phyloP scores from a whole-genome alignment of 139 green algal species.

The Yamagishiella unicocca region DNA sequence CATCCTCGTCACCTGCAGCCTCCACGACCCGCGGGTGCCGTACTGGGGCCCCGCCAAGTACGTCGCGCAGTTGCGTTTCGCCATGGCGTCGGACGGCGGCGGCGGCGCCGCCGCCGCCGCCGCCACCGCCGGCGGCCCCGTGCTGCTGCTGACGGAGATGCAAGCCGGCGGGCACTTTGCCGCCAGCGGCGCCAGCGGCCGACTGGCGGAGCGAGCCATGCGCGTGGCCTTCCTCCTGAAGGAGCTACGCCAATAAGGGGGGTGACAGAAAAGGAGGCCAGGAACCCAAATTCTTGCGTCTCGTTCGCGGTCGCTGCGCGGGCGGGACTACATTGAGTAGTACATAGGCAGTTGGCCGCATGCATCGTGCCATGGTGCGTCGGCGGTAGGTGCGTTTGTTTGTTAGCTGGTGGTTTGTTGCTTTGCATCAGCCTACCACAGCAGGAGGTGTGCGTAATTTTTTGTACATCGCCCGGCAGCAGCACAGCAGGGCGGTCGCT shows the following conservation, averaged over 20 bases:
- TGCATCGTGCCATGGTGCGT: too few relatives aligned
- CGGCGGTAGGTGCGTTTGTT: too few relatives aligned
- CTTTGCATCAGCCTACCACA: too few relatives aligned
- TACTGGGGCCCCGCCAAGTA: slow-evolving; percentile 62
- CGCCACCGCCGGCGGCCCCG: neutral
- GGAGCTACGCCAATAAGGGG: neutral
- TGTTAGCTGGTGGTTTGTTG: too few relatives aligned
- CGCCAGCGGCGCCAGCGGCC: slow-evolving; percentile 65
- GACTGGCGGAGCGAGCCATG: slow-evolving; percentile 56
- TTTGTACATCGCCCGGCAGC: too few relatives aligned
- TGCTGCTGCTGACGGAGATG: slow-evolving; percentile 76
- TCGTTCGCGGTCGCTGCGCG: too few relatives aligned
- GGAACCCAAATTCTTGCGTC: too few relatives aligned
- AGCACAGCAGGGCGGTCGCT: too few relatives aligned
- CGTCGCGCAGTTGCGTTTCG: slow-evolving; percentile 43
- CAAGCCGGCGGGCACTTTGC: slow-evolving; percentile 71
- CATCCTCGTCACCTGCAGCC: slow-evolving; percentile 57
- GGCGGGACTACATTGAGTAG: too few relatives aligned
- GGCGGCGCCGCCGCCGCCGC: neutral
- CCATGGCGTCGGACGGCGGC: neutral
- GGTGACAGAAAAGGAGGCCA: neutral
- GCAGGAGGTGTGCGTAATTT: too few relatives aligned
- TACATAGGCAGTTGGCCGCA: too few relatives aligned
- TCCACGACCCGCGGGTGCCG: slow-evolving; percentile 59
- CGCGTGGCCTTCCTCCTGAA: slow-evolving; percentile 78